Conservation (phyloP, 2,329 filamentous ascomycete genomes). For the Diplocarpon rosae region DNA sequence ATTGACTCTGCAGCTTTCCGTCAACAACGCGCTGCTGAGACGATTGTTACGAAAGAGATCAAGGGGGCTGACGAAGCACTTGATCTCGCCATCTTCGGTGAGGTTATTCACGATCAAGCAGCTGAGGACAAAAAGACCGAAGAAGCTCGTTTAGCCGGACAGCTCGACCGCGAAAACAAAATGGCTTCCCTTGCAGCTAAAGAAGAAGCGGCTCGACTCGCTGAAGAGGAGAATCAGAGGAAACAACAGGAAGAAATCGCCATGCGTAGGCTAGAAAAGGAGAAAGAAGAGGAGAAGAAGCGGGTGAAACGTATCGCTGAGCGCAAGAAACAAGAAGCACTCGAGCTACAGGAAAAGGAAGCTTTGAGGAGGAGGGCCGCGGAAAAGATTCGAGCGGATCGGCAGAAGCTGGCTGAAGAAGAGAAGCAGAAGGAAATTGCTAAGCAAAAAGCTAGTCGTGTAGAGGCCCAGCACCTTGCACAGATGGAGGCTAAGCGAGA, state of each 20-base stretch:
- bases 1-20: conserved; percentile 1
- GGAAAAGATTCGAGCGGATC: too few species aligned
- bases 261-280: not conserved
- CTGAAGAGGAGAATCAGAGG: conserved; percentile 1
- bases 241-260: not conserved
- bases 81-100: conserved; percentile 16
- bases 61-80: conserved; percentile 4
- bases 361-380: conserved; percentile 2
- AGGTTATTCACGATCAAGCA: conserved; percentile 10
- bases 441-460: conserved; percentile 4
- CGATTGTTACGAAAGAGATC: conserved; percentile 12
- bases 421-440: conserved; percentile 1
- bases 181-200: not conserved
- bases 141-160: conserved; percentile 1
- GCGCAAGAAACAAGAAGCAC: conserved; percentile 1
- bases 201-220: not conserved
- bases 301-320: conserved; percentile 5
- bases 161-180: conserved; percentile 2
- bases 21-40: conserved; percentile 12
- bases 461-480: conserved; percentile 5
- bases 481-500: conserved; percentile 12
- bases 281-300: conserved; percentile 4
- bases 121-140: conserved; percentile 4
- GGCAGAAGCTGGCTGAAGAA: not conserved
- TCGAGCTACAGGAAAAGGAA: conserved; percentile 6